Conservation (phyloP, 345 rosid genomes). For the Erucastrum elatum region DNA sequence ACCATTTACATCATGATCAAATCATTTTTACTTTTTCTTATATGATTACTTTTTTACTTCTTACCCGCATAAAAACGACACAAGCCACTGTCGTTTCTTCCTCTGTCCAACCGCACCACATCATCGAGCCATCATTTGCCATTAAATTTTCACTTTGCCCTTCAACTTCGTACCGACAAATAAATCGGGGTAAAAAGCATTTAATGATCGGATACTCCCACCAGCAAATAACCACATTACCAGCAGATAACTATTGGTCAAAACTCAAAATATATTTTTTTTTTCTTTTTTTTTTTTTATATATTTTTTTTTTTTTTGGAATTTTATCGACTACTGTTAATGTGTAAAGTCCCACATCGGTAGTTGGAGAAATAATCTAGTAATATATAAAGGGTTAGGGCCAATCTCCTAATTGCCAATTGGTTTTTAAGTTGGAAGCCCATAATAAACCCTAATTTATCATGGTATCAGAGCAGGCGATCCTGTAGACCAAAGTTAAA, state of each 20-base stretch:
- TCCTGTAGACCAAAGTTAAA: too few relatives aligned
- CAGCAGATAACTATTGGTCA: slow-evolving; percentile 21
- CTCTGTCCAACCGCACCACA: background rate
- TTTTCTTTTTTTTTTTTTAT: too few relatives aligned
- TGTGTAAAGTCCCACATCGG: too few relatives aligned
- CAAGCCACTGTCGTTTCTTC: slow-evolving; percentile 8
- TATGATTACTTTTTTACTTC: background rate
- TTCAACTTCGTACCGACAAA: slow-evolving; percentile 30
- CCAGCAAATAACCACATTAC: slow-evolving; percentile 22
- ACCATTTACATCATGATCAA: slow-evolving; percentile 27
- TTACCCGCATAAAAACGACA: slow-evolving; percentile 26
- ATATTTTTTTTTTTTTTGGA: too few relatives aligned
- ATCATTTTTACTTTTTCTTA: slow-evolving; percentile 14
- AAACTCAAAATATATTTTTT: background rate
- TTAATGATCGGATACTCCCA: slow-evolving; percentile 27
- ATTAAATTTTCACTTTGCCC: slow-evolving; percentile 24
- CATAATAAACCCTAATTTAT: too few relatives aligned
- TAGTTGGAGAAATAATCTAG: too few relatives aligned
- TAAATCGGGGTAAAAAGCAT: slow-evolving; percentile 25
- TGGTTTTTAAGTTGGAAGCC: too few relatives aligned
- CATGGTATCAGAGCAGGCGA: too few relatives aligned
- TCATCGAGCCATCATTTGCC: slow-evolving; percentile 31
- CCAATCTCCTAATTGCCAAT: too few relatives aligned
- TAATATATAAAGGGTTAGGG: too few relatives aligned
- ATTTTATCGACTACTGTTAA: too few relatives aligned